Evolutionary conservation across 306 rosid genomes (phyloP), one percentile per base, ranked within the genome.

Genomic region (Medicago lupulina): DNA sequence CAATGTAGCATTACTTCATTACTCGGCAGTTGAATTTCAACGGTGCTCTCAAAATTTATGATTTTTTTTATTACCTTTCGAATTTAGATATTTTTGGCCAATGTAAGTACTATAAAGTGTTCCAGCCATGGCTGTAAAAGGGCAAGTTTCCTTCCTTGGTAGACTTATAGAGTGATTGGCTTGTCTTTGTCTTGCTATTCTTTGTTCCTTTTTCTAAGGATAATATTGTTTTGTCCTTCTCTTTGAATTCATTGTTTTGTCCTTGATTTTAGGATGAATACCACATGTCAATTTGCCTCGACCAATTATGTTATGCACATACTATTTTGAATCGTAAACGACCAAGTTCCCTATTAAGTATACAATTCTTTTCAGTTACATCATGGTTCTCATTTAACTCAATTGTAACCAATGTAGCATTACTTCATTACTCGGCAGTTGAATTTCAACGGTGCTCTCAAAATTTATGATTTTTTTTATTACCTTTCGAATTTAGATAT

Each of bases 81-180:
- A 59, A 59, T 73, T 54, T 15, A 43, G 74, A 28, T 57, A 36
- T 65, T 17, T 73, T 73, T 28, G 43, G 25, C 40, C 41, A 46
- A 18, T 18, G 12, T 71, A 7, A 34, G 41, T 21, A 9, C 21
- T 11, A 1, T 43, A 13, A 11, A 47, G 15, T 5, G 8, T 68
- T 57, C 10, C 16, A 7, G 14, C 55, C 5, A 18, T 39, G 65
- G 51, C 71, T 47, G 65, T 64, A 57, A 23, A 19, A 38, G 41
- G 51, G 51, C 63, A 11, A 23, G 21, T 50, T 75, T 40, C 44
- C 50, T 65, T 46, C 31, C 31, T 28, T 28, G 49, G 74, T 43
- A 14, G 75, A 73, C 43, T 73, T 55, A 17, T 36, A 19, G 57
- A 28, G 60, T 18, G 67, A 67, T 19, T 74, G 39, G n/a, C 60